A percentile compares a stretch with the other conserved stretches of the same genome.
phyloP scores from a whole-genome alignment of 495 filamentous ascomycete species.

The Penicillium roqueforti region DNA sequence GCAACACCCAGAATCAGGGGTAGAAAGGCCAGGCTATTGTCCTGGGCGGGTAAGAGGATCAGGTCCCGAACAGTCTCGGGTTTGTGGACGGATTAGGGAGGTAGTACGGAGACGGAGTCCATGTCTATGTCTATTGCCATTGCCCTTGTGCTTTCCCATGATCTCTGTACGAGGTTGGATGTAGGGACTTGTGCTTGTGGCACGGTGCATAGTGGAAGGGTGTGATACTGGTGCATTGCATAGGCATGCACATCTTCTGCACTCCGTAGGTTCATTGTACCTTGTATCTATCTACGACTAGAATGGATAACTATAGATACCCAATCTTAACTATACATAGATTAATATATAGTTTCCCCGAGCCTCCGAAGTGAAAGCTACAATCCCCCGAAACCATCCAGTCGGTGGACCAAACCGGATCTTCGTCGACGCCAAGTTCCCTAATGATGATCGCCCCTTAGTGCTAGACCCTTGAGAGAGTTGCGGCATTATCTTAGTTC shows the following conservation, averaged over 20 bases:
- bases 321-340: too few relatives aligned
- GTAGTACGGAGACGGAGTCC: too few relatives aligned
- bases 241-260: background rate
- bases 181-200: slow-evolving; percentile 2
- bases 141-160: background rate
- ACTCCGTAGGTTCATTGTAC: background rate
- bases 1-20: background rate
- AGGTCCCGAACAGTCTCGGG: slow-evolving; percentile 7
- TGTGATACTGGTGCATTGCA: background rate
- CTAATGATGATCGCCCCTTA: slow-evolving; percentile 8
- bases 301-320: too few relatives aligned
- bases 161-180: slow-evolving; percentile 2
- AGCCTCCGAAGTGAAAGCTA: background rate
- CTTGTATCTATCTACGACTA: background rate
- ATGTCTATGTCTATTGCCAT: too few relatives aligned
- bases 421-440: slow-evolving; percentile 2
- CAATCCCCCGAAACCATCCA: background rate
- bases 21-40: background rate
- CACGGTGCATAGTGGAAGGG: background rate
- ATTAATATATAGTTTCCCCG: background rate
- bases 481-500: slow-evolving; percentile 14
- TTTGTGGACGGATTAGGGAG: slow-evolving; percentile 10
- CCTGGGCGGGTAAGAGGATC: background rate
- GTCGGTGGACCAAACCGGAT: slow-evolving; percentile 9
- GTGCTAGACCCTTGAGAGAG: slow-evolving; percentile 6